Evolutionary conservation across 2,329 filamentous ascomycete species (phyloP), one percentile per base, ranked within the genome.

Genomic region (Tolypocladium capitatum): DNA sequence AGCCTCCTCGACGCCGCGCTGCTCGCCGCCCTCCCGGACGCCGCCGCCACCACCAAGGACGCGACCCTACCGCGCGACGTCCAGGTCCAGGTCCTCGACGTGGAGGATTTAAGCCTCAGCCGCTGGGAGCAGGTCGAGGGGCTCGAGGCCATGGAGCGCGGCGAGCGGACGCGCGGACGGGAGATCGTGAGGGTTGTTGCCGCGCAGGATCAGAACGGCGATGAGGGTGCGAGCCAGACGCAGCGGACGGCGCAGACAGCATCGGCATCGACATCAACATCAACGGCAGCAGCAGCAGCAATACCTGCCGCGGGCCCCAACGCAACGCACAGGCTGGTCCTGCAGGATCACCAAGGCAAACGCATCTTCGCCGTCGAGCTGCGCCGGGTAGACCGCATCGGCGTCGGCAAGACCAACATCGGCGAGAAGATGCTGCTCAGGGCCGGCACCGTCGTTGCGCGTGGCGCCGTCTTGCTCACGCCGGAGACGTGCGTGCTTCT

Each of bases 81-180:
- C 1, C 72, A 83, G 3, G 83, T 92, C 1, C 92, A 97, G 63
- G 78, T 97, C 1, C 68, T 95, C 1, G 89, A 94, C 56, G 73
- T 97, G 8, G 84, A 94, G 60, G 90, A 97, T 60, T 75, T 97
- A 20, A 76, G 82, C 2, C 74, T 77, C 46, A 88, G 84, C 56
- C 76, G 84, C 46, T 94, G 90, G 87, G 83, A 87, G 53, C 88
- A 96, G 63, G 76, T 95, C 31, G 88, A 96, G 63, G 80, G 82
- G 32, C 78, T 92, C 7, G 86, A 91, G 63, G 76, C 81, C 40
- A 71, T 81, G 41, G 80, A 84, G 58, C 74, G 84, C 13, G 86
- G 86, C 1, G 86, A 91, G 66, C 77, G 72, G 53, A 86, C 76
- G 1, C 76, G 80, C 36, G 92, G 92, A 0, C 70, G 89, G 10